phyloP scores from a whole-genome alignment of 139 green algal genomes.

The Micromonas pusilla region DNA sequence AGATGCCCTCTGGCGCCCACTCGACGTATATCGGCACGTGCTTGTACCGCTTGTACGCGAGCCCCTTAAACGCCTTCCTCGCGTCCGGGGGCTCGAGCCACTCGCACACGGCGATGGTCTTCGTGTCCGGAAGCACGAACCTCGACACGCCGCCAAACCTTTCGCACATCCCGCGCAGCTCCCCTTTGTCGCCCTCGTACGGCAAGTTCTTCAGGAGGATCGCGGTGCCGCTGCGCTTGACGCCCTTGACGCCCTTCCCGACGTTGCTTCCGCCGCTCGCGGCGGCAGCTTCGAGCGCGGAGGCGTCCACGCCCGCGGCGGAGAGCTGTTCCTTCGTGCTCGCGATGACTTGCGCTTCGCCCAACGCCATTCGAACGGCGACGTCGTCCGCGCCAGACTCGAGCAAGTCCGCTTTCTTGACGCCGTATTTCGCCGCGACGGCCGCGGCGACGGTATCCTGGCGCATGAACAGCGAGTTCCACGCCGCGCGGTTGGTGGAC shows the following conservation, averaged over 20 bases:
- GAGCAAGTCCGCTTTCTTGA: slow-evolving; percentile 83
- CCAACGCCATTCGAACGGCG: slow-evolving; percentile 82
- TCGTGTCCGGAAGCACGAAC: slow-evolving; percentile 76
- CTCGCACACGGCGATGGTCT: slow-evolving; percentile 83
- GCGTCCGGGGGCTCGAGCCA: slow-evolving; percentile 58
- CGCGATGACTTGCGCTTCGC: slow-evolving; percentile 85
- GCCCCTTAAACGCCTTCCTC: slow-evolving; percentile 58
- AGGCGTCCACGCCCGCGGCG: slow-evolving; percentile 63
- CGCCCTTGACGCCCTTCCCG: slow-evolving; percentile 32
- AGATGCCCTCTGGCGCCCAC: slow-evolving; percentile 85
- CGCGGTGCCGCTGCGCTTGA: slow-evolving; percentile 47
- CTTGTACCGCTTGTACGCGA: slow-evolving; percentile 93
- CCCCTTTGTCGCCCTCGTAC: slow-evolving; percentile 61
- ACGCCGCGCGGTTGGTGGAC: slow-evolving; percentile 63
- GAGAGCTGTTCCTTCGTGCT: slow-evolving; percentile 80
- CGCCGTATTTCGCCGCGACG: slow-evolving; percentile 77
- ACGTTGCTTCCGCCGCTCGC: not conserved
- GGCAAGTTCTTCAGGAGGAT: slow-evolving; percentile 97
- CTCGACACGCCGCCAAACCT: slow-evolving; percentile 49
- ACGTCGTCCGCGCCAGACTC: slow-evolving; percentile 53
- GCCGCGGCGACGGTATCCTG: slow-evolving; percentile 87
- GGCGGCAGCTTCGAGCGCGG: slow-evolving; percentile 59
- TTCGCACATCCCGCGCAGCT: slow-evolving; percentile 43
- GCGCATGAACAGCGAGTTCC: slow-evolving; percentile 97
- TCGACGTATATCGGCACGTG: slow-evolving; percentile 95